Base-by-base conservation (phyloP, 192 early-diverging fungal genomes). In the Entomortierella chlamydospora region DNA sequence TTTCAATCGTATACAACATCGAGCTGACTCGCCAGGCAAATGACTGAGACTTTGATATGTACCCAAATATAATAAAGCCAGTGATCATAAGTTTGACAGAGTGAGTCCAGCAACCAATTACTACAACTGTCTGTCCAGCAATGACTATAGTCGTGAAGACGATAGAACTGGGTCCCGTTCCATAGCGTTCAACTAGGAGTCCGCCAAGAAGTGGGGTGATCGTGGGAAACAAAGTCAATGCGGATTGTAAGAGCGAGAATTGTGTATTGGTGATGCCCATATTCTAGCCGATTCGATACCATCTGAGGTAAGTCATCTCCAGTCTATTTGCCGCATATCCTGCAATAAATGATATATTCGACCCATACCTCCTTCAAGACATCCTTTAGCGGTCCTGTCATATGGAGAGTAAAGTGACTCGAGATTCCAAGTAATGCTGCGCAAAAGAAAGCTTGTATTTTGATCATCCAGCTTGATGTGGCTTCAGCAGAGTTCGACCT, bases 341-440 rank as follows among this genome's bases (percentile, higher is more conserved):
- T 50, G 15, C 61, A 87, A 87, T 6, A 85, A 82, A 59, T 88
- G n/a, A n/a, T n/a, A n/a, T n/a, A n/a, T n/a, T n/a, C n/a, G n/a
- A n/a, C n/a, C 3, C 30, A 13, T 88, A 91, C 93, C 85, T 93
- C 87, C 64, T 93, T 94, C 50, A 94, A 82, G 11, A 90, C 93
- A 51, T 88, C 87, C 61, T 94, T 94, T 68, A 94, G 72, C 12
- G 91, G 90, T 5, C 93, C 89, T 25, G 93, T 83, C 49, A 91
- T 91, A 50, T 93, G 93, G 23, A 87, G 84, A 18, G 91, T 89
- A 79, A 90, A 94, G 80, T 94, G 93, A 39, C 87, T 91, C 42
- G 92, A 92, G 57, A 94, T 85, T 9, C 83, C 83, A 30, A 84
- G 72, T 47, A 81, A 54, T 37, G 69, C 73, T 0, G 83, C 83